Percentiles rank a stretch among this genome's conserved stretches.
Evolutionary conservation across 176 grass and related monocot genomes (phyloP).

Genomic region (Cenchrus americanus): DNA sequence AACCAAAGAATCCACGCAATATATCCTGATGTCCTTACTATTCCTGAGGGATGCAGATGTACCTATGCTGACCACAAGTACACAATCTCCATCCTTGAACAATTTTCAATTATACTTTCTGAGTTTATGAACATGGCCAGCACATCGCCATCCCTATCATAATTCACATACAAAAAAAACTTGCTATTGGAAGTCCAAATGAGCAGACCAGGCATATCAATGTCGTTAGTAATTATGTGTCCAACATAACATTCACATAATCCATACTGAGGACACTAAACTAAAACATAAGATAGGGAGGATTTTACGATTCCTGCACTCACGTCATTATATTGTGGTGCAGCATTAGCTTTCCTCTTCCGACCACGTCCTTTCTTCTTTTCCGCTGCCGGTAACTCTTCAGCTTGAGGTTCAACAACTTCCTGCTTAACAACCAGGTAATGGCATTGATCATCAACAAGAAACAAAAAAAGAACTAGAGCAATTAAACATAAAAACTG

Average conservation of each 20-base stretch:
- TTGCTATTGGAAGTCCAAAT: background rate
- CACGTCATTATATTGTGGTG: conserved; percentile 74
- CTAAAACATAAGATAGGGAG: background rate
- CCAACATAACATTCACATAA: conserved; percentile 8
- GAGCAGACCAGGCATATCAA: background rate
- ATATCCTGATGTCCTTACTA: background rate
- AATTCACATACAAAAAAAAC: background rate
- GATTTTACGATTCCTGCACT: conserved; percentile 42
- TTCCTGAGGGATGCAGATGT: background rate
- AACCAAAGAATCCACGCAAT: conserved; percentile 14
- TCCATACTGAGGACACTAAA: conserved; percentile 4
- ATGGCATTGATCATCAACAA: conserved; percentile 6
- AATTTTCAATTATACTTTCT: background rate
- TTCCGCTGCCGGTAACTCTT: conserved; percentile 54
- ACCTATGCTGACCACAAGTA: background rate
- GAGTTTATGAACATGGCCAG: background rate
- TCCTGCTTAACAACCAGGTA: conserved; percentile 46
- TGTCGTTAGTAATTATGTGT: background rate
- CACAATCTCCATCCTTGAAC: background rate
- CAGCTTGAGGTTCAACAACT: conserved; percentile 45
- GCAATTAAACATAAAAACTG: conserved; percentile 25
- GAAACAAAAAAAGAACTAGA: background rate
- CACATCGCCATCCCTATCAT: background rate
- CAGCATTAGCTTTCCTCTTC: conserved; percentile 66
- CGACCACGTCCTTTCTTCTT: conserved; percentile 58